These are phyloP conservation scores for Geotrichum macrosporum DNA, from an alignment of 1,139 yeast species.

Conservation along the genomic window DNA sequence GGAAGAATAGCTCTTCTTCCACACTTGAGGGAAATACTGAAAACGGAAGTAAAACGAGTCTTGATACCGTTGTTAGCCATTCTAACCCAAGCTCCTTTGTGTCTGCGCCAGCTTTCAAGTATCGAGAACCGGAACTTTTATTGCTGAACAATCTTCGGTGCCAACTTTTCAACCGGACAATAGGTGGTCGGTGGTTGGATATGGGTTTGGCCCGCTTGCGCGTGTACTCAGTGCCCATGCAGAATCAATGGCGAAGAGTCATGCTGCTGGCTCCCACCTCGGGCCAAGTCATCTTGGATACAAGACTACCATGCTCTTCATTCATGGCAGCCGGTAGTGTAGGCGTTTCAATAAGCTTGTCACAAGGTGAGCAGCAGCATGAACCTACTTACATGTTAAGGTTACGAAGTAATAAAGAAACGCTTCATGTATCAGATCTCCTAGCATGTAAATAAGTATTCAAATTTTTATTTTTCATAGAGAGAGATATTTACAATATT, in stretches of 20 bases:
- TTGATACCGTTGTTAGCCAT: background rate
- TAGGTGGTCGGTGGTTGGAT: slow-evolving; percentile 26
- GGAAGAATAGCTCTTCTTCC: background rate
- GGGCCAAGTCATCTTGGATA: slow-evolving; percentile 24
- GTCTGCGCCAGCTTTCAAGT: no score
- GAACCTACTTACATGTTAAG: slow-evolving; percentile 33
- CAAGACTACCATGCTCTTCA: slow-evolving; percentile 22
- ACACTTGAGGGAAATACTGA: background rate
- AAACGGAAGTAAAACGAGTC: background rate
- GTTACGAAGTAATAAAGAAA: slow-evolving; percentile 34
- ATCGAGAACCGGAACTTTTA: slow-evolving; percentile 25
- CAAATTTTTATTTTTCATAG: no score
- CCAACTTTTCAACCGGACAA: slow-evolving; percentile 25
- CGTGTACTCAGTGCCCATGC: slow-evolving; percentile 27
- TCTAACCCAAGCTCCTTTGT: no score
- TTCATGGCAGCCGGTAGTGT: slow-evolving; percentile 30
- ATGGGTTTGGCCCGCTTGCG: slow-evolving; percentile 26
- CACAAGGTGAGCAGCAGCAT: slow-evolving; percentile 25
- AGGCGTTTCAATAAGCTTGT: slow-evolving; percentile 27
- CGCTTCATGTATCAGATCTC: slow-evolving; percentile 29
- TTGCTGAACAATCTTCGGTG: slow-evolving; percentile 31
- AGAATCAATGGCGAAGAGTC: slow-evolving; percentile 5
- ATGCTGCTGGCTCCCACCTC: slow-evolving; percentile 10
- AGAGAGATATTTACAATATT: no score
- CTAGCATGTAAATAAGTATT: no score